A percentile compares a stretch with the other conserved stretches of the same genome.
phyloP scores from a whole-genome alignment of 306 rosid species.

The Luffa aegyptiaca region DNA sequence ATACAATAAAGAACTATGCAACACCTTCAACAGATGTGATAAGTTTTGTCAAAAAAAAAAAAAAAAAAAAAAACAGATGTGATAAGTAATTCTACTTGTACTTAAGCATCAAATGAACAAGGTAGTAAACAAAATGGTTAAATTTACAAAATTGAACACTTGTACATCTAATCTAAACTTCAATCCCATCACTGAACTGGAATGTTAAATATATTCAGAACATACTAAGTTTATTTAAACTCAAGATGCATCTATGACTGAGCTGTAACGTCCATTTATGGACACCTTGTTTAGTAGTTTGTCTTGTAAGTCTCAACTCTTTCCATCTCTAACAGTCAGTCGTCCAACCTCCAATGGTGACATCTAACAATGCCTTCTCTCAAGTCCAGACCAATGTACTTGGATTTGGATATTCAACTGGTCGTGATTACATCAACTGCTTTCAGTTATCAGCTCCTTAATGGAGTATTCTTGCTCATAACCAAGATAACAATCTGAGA shows the following conservation, averaged over 20 bases:
- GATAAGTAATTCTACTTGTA: not conserved
- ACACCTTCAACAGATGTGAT: not conserved
- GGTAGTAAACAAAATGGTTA: not conserved
- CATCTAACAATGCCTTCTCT: not conserved
- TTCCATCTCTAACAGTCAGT: not conserved
- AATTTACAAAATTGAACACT: not conserved
- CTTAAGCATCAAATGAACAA: not conserved
- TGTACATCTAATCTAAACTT: not conserved
- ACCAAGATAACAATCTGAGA: slow-evolving; percentile 91
- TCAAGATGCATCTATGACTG: not conserved
- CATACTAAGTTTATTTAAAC: not conserved
- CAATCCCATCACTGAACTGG: not conserved
- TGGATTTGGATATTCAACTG: not conserved
- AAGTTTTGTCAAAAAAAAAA: no score
- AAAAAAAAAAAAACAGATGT: no score
- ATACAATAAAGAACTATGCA: no score
- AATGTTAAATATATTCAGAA: not conserved
- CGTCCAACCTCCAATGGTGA: not conserved
- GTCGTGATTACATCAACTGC: not conserved
- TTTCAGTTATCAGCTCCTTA: slow-evolving; percentile 16
- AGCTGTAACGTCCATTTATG: not conserved
- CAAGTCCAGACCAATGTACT: not conserved
- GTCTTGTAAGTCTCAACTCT: not conserved
- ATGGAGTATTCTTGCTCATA: slow-evolving; percentile 70
- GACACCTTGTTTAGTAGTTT: not conserved